Percentiles rank a stretch among this genome's conserved stretches.
These are phyloP conservation scores for Athelia psychrophila DNA, from an alignment of 1,284 basidiomycete species.

Conservation along the genomic window DNA sequence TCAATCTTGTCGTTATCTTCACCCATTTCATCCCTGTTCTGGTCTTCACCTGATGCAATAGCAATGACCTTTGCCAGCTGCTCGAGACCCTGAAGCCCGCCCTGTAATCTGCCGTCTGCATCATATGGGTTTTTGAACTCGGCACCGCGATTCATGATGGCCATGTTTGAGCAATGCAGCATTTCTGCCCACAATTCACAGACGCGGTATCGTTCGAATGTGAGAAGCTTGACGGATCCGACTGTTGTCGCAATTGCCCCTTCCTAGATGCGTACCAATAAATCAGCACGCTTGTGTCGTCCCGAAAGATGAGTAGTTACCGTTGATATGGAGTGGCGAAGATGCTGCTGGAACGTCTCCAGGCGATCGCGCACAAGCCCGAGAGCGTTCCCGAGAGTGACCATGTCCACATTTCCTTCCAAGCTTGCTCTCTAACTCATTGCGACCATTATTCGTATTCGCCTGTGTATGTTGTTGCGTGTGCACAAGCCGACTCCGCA, in stretches of 20 bases:
- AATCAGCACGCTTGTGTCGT: constrained; percentile 1
- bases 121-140: constrained; percentile 77
- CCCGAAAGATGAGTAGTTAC: constrained; percentile 40
- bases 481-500: constrained; percentile 87
- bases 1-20: constrained; percentile 59
- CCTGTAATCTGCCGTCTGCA: constrained; percentile 74
- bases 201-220: constrained; percentile 95
- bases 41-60: constrained; percentile 51
- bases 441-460: constrained; percentile 58
- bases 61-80: constrained; percentile 80
- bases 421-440: constrained; percentile 75
- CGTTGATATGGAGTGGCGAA: constrained; percentile 72
- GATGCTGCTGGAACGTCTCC: constrained; percentile 68
- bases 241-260: constrained; percentile 71
- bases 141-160: constrained; percentile 80
- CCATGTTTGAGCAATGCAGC: constrained; percentile 98
- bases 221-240: constrained; percentile 75
- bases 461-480: constrained; percentile 69
- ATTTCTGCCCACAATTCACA: constrained; percentile 97
- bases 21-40: constrained; percentile 52
- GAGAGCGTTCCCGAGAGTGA: constrained; percentile 86
- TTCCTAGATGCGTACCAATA: constrained; percentile 43
- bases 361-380: constrained; percentile 74
- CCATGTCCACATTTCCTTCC: constrained; percentile 92
- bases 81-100: constrained; percentile 79